These are phyloP conservation scores for Serendipita sp. DNA, from an alignment of 768 basidiomycete species.

Conservation along the genomic window DNA sequence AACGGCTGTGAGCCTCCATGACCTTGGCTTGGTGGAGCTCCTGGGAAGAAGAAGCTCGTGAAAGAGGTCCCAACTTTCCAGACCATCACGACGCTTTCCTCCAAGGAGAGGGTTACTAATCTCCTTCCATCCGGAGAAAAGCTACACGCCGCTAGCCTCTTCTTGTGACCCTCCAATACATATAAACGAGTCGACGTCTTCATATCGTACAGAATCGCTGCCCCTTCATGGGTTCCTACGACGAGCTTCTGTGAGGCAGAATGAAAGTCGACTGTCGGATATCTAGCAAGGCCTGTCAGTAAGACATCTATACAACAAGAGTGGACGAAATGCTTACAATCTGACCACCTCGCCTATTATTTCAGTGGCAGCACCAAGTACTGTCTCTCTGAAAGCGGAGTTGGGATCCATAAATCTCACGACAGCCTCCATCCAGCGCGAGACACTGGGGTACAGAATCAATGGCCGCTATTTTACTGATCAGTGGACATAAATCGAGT, in stretches of 20 bases:
- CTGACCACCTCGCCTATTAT: conserved; percentile 91
- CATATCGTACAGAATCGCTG: conserved; percentile 89
- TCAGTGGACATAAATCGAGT: not conserved
- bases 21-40: conserved; percentile 83
- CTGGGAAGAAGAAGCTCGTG: conserved; percentile 77
- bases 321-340: conserved; percentile 38
- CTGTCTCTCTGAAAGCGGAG: conserved; percentile 59
- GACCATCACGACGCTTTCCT: conserved; percentile 69
- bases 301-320: too few species aligned
- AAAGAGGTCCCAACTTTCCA: conserved; percentile 95
- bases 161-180: conserved; percentile 83
- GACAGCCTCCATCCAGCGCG: conserved; percentile 82
- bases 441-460: conserved; percentile 68
- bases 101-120: conserved; percentile 72
- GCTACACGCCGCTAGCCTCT: conserved; percentile 63
- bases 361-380: conserved; percentile 82
- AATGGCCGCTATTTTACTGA: conserved; percentile 51
- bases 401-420: conserved; percentile 95
- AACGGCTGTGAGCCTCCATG: conserved; percentile 68
- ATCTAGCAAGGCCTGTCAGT: conserved; percentile 29
- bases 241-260: conserved; percentile 72
- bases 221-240: conserved; percentile 89
- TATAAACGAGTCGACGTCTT: conserved; percentile 92
- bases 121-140: conserved; percentile 91
- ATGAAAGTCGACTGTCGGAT: conserved; percentile 90